These are phyloP conservation scores for Perkinsela sp. DNA, from an alignment of 208 protist species.

Conservation along the genomic window DNA sequence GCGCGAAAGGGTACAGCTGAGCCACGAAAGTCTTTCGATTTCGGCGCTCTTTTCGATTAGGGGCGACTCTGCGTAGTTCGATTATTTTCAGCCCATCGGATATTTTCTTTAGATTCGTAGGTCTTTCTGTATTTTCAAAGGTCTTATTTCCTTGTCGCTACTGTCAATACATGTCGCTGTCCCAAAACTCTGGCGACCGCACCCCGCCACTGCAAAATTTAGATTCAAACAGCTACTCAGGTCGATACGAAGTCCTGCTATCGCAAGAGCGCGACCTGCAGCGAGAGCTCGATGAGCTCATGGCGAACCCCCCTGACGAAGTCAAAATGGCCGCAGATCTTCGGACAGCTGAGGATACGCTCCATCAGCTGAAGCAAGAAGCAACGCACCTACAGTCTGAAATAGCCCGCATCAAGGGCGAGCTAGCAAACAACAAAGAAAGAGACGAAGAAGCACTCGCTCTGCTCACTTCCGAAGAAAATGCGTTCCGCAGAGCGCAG, in stretches of 20 bases:
- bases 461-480: neutral
- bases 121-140: too few species aligned
- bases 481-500: neutral
- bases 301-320: neutral
- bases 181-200: neutral
- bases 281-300: neutral
- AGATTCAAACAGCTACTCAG: neutral
- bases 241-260: neutral
- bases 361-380: neutral
- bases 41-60: too few species aligned
- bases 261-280: neutral
- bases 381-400: neutral
- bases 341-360: neutral
- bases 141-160: too few species aligned
- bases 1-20: too few species aligned
- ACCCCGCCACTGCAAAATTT: neutral
- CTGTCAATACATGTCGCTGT: too few species aligned
- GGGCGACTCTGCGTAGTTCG: too few species aligned
- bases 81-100: too few species aligned
- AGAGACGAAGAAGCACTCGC: neutral
- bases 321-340: neutral
- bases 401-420: neutral
- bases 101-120: too few species aligned
- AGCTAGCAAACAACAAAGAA: neutral
- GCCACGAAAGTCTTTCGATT: too few species aligned